phyloP scores from a whole-genome alignment of 768 basidiomycete species.

The Rhodotorula babjevae region DNA sequence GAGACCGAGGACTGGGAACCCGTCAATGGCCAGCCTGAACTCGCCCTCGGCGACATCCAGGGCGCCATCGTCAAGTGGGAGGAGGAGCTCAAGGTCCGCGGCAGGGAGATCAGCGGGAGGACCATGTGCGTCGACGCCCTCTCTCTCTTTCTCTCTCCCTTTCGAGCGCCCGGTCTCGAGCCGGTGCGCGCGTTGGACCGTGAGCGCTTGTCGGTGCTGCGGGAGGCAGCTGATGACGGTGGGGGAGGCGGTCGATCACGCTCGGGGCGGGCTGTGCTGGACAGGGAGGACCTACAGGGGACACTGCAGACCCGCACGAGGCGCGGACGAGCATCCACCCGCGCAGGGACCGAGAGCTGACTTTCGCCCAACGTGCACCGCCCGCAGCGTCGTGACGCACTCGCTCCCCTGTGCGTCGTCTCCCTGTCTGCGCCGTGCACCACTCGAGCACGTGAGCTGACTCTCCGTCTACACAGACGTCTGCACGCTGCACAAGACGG shows the following conservation, averaged over 20 bases:
- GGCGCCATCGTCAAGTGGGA: conserved; percentile 68
- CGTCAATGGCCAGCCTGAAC: conserved; percentile 25
- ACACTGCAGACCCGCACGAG: no score
- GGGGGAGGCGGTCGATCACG: not conserved
- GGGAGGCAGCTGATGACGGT: not conserved
- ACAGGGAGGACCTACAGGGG: no score
- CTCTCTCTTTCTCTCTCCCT: conserved; percentile 53
- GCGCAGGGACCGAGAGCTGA: not conserved
- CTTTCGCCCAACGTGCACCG: not conserved
- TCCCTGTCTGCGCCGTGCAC: not conserved
- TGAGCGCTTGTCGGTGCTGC: no score
- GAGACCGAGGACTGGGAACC: conserved; percentile 34
- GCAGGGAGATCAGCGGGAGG: conserved; percentile 72
- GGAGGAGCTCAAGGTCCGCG: conserved; percentile 63
- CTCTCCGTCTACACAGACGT: conserved; percentile 7
- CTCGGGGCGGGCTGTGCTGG: no score
- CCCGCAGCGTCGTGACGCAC: conserved; percentile 38
- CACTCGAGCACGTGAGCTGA: not conserved
- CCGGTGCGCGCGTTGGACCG: no score
- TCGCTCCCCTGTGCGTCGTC: conserved; percentile 33
- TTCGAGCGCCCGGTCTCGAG: no score
- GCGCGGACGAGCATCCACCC: no score
- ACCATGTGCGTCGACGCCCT: conserved; percentile 92
- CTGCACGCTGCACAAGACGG: conserved; percentile 36
- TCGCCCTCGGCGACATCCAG: conserved; percentile 60